These are phyloP conservation scores for Cardiospermum halicacabum DNA, from an alignment of 345 rosid species.

Conservation along the genomic window DNA sequence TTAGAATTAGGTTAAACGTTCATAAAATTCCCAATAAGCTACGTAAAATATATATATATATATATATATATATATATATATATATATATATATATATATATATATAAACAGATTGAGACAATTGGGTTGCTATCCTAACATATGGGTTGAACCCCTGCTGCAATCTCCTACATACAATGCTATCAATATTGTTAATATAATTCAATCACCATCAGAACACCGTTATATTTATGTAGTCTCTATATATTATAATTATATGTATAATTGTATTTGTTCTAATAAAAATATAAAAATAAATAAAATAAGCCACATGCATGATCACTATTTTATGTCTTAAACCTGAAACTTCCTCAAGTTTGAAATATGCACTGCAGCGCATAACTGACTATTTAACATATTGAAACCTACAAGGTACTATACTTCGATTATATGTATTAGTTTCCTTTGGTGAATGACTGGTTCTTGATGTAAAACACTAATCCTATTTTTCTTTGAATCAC, in stretches of 20 bases:
- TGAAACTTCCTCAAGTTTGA: background rate
- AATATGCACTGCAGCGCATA: background rate
- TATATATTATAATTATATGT: background rate
- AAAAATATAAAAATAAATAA: background rate
- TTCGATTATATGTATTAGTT: constrained; percentile 3
- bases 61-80: too few species aligned
- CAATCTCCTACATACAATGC: too few species aligned
- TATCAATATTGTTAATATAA: too few species aligned
- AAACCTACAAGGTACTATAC: constrained; percentile 7
- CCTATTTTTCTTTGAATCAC: background rate
- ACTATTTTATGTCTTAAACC: constrained; percentile 4
- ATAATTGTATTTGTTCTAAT: background rate
- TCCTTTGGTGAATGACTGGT: constrained; percentile 2
- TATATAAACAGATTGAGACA: too few species aligned
- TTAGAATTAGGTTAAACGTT: too few species aligned
- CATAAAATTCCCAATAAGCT: too few species aligned
- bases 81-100: too few species aligned
- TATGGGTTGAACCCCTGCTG: too few species aligned
- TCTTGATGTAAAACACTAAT: constrained; percentile 4
- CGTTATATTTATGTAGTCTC: too few species aligned
- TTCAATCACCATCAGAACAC: background rate
- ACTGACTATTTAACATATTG: constrained; percentile 1
- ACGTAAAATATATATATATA: too few species aligned
- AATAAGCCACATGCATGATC: background rate
- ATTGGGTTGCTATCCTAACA: too few species aligned